A percentile compares a stretch with the other conserved stretches of the same genome.
Evolutionary conservation across 768 basidiomycete genomes (phyloP).

Genomic region (Hortiboletus campestris): DNA sequence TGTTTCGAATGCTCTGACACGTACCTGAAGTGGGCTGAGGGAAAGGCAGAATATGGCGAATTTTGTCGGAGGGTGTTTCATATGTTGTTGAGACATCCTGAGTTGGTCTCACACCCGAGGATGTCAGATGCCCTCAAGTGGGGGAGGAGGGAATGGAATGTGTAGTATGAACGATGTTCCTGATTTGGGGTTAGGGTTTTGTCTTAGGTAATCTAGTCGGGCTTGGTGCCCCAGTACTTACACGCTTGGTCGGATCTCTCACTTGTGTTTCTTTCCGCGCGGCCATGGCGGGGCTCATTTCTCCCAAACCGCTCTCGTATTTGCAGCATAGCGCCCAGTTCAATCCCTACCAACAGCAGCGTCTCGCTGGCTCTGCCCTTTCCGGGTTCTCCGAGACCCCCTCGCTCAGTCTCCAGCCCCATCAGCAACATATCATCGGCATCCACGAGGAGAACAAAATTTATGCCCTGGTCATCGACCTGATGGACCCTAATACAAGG

Average conservation of each 20-base stretch:
- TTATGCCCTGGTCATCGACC: conserved; percentile 83
- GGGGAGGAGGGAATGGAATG: conserved; percentile 18
- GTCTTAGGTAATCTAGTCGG: conserved; percentile 23
- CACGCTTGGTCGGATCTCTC: conserved; percentile 9
- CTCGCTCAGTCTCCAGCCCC: conserved; percentile 50
- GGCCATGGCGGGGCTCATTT: conserved; percentile 60
- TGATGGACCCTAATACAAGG: conserved; percentile 78
- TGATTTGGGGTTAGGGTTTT: conserved; percentile 27
- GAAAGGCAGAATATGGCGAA: conserved; percentile 31
- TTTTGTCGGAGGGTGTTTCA: conserved; percentile 37
- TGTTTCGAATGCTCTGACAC: conserved; percentile 6
- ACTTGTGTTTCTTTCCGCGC: conserved; percentile 7
- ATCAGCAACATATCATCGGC: conserved; percentile 53
- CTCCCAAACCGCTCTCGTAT: conserved; percentile 61
- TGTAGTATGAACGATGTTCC: background rate
- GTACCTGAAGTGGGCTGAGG: conserved; percentile 8
- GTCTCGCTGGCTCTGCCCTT: conserved; percentile 26
- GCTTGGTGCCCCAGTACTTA: background rate
- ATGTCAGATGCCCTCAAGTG: conserved; percentile 34
- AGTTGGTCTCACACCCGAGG: conserved; percentile 34
- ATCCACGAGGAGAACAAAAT: conserved; percentile 80
- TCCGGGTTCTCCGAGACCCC: conserved; percentile 61
- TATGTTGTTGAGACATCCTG: conserved; percentile 28
- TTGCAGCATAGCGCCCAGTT: conserved; percentile 61
- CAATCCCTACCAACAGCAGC: conserved; percentile 56